Conservation (phyloP, 129 eudicot genomes). For the Chrysanthemum seticuspe region DNA sequence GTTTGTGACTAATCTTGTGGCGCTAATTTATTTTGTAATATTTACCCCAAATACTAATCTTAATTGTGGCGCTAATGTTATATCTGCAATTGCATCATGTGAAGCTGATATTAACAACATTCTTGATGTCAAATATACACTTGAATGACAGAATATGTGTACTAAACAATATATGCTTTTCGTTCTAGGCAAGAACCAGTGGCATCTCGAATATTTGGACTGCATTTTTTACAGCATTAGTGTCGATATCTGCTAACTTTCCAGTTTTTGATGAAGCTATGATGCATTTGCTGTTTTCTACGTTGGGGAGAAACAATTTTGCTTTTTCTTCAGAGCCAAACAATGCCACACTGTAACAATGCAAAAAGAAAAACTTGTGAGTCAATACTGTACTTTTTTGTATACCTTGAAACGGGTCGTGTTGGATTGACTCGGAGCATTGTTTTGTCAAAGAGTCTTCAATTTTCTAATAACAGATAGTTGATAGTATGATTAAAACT, state of each 20-base stretch:
- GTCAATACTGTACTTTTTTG: no score
- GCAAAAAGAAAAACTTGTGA: constrained; percentile 11
- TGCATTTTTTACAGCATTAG: constrained; percentile 66
- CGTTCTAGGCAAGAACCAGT: constrained; percentile 48
- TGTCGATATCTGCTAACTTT: constrained; percentile 62
- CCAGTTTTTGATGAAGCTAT: constrained; percentile 75
- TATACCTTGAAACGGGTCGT: no score
- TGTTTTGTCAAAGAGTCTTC: no score
- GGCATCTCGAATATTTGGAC: constrained; percentile 64
- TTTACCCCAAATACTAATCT: no score
- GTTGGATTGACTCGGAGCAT: no score
- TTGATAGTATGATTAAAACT: no score
- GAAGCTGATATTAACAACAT: constrained; percentile 9
- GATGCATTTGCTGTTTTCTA: constrained; percentile 65
- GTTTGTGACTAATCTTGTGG: no score
- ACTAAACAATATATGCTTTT: background rate
- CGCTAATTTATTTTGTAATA: no score
- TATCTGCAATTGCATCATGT: constrained; percentile 21
- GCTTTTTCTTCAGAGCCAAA: constrained; percentile 85
- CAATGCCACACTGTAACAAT: constrained; percentile 63
- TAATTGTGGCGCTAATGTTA: background rate
- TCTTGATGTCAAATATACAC: constrained; percentile 21
- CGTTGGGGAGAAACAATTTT: constrained; percentile 61
- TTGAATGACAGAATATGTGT: constrained; percentile 16
- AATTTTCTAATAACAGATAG: no score